Conservation (phyloP, 2,329 filamentous ascomycete genomes). For the Pseudocercospora crystallina region DNA sequence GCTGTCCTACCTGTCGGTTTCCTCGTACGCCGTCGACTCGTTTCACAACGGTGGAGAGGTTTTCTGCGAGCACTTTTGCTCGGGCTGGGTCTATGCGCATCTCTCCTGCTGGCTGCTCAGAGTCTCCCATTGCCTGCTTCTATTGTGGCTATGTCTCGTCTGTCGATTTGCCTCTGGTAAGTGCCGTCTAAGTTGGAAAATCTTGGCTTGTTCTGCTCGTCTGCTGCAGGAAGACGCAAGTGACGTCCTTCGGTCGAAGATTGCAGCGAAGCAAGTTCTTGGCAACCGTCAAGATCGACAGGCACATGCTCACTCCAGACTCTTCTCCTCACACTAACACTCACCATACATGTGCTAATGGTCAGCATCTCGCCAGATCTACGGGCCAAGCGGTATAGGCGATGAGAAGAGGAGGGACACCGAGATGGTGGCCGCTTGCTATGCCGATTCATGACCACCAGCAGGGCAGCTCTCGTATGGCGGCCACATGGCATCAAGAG, state of each 20-base stretch:
- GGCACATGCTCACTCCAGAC: not conserved
- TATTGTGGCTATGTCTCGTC: not conserved
- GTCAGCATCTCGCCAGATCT: too few relatives aligned
- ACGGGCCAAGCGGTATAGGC: too few relatives aligned
- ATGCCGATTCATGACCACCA: too few relatives aligned
- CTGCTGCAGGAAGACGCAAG: not conserved
- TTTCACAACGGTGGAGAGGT: slow-evolving; percentile 42
- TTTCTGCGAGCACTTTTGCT: slow-evolving; percentile 47
- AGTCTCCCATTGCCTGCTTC: not conserved
- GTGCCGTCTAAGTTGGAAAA: slow-evolving; percentile 1
- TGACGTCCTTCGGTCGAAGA: slow-evolving; percentile 14
- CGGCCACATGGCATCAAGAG: too few relatives aligned
- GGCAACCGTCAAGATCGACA: not conserved
- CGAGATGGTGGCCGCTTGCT: too few relatives aligned
- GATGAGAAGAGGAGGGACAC: too few relatives aligned
- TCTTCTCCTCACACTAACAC: not conserved
- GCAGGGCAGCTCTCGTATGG: too few relatives aligned
- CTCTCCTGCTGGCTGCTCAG: slow-evolving; percentile 8
- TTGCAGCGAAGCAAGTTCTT: slow-evolving; percentile 14
- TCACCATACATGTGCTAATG: too few relatives aligned
- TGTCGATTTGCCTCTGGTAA: not conserved
- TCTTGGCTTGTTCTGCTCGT: slow-evolving; percentile 1
- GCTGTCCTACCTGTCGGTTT: slow-evolving; percentile 20
- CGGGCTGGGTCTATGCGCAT: slow-evolving; percentile 44
- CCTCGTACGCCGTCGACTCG: slow-evolving; percentile 40